These are phyloP conservation scores for Russula dissimulans DNA, from an alignment of 768 basidiomycete genomes.

Conservation along the genomic window DNA sequence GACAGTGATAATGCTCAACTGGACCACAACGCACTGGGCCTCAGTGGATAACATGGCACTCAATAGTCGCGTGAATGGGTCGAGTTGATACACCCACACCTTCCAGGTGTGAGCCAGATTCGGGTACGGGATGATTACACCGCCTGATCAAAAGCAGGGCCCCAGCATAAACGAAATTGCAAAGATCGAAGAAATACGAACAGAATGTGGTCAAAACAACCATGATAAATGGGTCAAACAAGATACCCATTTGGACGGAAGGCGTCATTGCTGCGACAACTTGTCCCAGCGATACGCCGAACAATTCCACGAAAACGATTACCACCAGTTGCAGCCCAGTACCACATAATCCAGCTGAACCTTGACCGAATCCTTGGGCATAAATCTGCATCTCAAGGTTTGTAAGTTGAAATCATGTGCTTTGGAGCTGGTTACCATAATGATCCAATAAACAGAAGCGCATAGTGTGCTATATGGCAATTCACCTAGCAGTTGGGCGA, in stretches of 20 bases:
- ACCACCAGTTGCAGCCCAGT: slow-evolving; percentile 67
- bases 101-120: slow-evolving; percentile 59
- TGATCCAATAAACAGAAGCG: slow-evolving; percentile 62
- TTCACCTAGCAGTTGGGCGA: slow-evolving; percentile 74
- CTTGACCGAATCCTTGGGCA: slow-evolving; percentile 60
- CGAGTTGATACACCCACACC: slow-evolving; percentile 67
- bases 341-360: slow-evolving; percentile 47
- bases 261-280: slow-evolving; percentile 70
- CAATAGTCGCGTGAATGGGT: slow-evolving; percentile 62
- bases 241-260: slow-evolving; percentile 61
- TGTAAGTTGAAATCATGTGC: neutral
- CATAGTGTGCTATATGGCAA: slow-evolving; percentile 69
- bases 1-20: neutral
- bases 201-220: slow-evolving; percentile 64
- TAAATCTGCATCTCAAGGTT: slow-evolving; percentile 32
- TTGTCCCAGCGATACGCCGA: slow-evolving; percentile 66
- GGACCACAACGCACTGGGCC: slow-evolving; percentile 43
- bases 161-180: neutral
- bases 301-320: slow-evolving; percentile 61
- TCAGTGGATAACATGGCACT: slow-evolving; percentile 72
- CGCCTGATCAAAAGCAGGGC: slow-evolving; percentile 23
- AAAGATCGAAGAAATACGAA: neutral
- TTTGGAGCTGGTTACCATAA: slow-evolving; percentile 41
- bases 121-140: slow-evolving; percentile 67
- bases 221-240: slow-evolving; percentile 71